Evolutionary conservation across 2,329 filamentous ascomycete species (phyloP), one percentile per base, ranked within the genome.

Genomic region (Ophiostoma himal-ulmi): DNA sequence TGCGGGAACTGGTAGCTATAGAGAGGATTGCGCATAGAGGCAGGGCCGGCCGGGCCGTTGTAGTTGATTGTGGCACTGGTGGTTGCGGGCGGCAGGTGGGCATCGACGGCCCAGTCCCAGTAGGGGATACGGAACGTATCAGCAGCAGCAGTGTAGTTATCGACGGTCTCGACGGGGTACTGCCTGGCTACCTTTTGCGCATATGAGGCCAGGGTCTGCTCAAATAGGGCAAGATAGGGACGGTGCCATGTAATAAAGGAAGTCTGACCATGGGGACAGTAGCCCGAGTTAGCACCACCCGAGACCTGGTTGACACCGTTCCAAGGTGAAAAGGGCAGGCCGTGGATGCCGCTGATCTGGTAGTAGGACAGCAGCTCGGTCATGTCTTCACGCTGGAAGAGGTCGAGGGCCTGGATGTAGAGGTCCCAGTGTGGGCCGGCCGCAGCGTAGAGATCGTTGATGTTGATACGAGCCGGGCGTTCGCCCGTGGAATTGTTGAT

Each of bases 191-290:
- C 81, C 3, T 75, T 75, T 74, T 81, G 80, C 57, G 83, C 82
- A 57, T 84, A 78, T 1, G 77, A 74, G 36, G 83, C 82, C 5
- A 88, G 78, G 17, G 79, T 75, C 83, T 88, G 86, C 84, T 88
- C 86, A 70, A 80, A 87, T 6, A 88, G 78, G 8, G 82, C 78
- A 60, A 86, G 75, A 71, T 84, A 88, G 3, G 85, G 82, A 6
- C 85, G 83, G 76, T 89, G 86, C 86, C 85, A 88, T 22, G 82
- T 77, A 7, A 82, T 75, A 73, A 87, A 85, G 34, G 83, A 75
- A n/a, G 80, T 77, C 75, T 85, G 82, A 5, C 79, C 78, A 67
- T 86, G 82, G 20, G 82, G 83, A 68, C 82, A 84, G 74, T 82
- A 84, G 39, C 81, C 82, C 14, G 72, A 70, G 36, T 73, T 74